These are phyloP conservation scores for Circinella umbellata DNA, from an alignment of 371 early-diverging fungal genomes.

Conservation along the genomic window DNA sequence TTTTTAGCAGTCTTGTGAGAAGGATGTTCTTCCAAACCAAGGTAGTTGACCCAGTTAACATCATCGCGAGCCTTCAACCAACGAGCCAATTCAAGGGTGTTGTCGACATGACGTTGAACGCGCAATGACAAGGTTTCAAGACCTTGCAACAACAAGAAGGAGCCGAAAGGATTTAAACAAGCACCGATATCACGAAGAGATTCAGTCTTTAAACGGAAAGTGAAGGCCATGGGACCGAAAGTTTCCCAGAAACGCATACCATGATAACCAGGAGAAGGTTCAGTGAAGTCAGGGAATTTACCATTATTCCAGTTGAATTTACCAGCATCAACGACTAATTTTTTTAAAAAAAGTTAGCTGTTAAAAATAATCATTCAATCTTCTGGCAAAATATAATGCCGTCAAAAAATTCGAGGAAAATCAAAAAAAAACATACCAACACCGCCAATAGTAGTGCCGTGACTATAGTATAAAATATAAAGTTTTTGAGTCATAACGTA, in stretches of 20 bases:
- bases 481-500: background rate
- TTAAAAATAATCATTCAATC: no score
- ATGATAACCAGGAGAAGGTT: conserved; percentile 84
- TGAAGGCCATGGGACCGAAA: conserved; percentile 75
- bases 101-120: conserved; percentile 84
- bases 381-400: background rate
- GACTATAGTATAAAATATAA: conserved; percentile 44
- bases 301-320: conserved; percentile 89
- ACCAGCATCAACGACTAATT: conserved; percentile 73
- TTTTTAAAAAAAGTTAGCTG: no score
- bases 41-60: conserved; percentile 83
- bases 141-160: conserved; percentile 84
- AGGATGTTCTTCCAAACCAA: conserved; percentile 77
- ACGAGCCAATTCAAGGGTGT: conserved; percentile 76
- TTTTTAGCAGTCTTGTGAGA: conserved; percentile 78
- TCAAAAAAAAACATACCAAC: conserved; percentile 52
- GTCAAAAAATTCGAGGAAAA: background rate
- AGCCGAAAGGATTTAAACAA: conserved; percentile 84
- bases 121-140: conserved; percentile 88
- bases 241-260: conserved; percentile 86
- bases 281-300: conserved; percentile 85
- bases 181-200: conserved; percentile 84
- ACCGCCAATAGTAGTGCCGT: conserved; percentile 85
- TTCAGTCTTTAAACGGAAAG: conserved; percentile 80
- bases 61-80: conserved; percentile 76